These are phyloP conservation scores for Fraxinus greggii DNA, from an alignment of 305 asterid genomes.

Conservation along the genomic window DNA sequence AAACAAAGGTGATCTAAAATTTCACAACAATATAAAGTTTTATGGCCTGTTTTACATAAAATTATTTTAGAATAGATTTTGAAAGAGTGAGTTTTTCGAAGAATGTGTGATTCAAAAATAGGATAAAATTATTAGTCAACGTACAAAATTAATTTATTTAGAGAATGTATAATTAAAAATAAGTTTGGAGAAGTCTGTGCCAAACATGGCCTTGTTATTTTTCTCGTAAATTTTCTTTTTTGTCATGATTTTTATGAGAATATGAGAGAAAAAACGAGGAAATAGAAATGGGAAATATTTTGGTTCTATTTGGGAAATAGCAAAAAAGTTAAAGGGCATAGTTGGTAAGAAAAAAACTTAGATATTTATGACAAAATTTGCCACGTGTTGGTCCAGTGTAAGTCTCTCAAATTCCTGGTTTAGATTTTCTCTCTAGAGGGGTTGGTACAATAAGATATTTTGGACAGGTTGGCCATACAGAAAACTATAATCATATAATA, in stretches of 20 bases:
- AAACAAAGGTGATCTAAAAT: no score
- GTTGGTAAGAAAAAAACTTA: not conserved
- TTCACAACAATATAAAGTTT: no score
- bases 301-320: not conserved
- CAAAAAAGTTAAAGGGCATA: not conserved
- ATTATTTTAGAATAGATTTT: no score
- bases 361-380: not conserved
- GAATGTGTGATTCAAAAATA: not conserved
- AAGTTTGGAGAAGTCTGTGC: not conserved
- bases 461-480: not conserved
- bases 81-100: no score
- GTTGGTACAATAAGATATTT: not conserved
- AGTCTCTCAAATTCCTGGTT: not conserved
- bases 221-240: not conserved
- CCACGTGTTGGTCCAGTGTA: not conserved
- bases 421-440: not conserved
- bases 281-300: not conserved
- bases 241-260: not conserved
- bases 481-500: not conserved
- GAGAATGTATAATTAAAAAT: no score
- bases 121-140: not conserved
- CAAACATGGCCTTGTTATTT: not conserved
- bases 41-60: no score
- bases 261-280: not conserved
- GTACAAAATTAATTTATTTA: no score